Evolutionary conservation across 768 basidiomycete species (phyloP).

Genomic region (Lenzites betulinus): DNA sequence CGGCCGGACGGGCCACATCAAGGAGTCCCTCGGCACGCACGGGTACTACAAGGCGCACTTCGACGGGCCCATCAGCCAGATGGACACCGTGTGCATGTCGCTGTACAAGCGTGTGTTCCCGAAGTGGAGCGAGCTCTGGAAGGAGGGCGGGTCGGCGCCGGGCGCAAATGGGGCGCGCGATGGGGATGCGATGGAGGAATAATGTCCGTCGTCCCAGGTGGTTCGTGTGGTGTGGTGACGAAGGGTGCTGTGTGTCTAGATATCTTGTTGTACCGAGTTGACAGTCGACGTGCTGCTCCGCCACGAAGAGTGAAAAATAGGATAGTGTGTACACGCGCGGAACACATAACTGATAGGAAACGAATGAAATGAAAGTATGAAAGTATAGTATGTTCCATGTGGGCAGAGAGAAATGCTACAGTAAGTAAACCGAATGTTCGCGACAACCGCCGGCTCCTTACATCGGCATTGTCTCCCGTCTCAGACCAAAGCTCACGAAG

Average conservation of each 20-base stretch:
- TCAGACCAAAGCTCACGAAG: slow-evolving; percentile 86
- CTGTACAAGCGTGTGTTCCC: slow-evolving; percentile 95
- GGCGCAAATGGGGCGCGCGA: not conserved
- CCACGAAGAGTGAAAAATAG: too few species aligned
- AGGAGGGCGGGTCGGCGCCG: slow-evolving; percentile 10
- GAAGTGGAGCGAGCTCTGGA: slow-evolving; percentile 72
- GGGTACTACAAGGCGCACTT: slow-evolving; percentile 96
- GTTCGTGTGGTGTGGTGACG: not conserved
- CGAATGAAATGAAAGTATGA: too few species aligned
- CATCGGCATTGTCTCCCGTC: slow-evolving; percentile 55
- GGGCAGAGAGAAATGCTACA: not conserved
- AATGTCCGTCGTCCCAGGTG: too few species aligned
- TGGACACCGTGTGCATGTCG: slow-evolving; percentile 96
- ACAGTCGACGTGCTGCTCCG: not conserved
- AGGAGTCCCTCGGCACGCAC: slow-evolving; percentile 92
- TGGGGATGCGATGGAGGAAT: slow-evolving; percentile 31
- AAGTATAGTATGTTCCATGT: not conserved
- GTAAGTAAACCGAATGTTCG: too few species aligned
- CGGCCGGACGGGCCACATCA: slow-evolving; percentile 86
- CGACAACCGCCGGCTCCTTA: not conserved
- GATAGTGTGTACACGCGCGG: too few species aligned
- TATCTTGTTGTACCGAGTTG: slow-evolving; percentile 8
- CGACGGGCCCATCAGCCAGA: slow-evolving; percentile 90
- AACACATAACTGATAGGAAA: not conserved
- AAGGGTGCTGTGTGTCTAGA: slow-evolving; percentile 3